Percentiles rank a stretch among this genome's conserved stretches.
phyloP scores from a whole-genome alignment of 73 alveolate genomes.

The Paramecium caudatum region DNA sequence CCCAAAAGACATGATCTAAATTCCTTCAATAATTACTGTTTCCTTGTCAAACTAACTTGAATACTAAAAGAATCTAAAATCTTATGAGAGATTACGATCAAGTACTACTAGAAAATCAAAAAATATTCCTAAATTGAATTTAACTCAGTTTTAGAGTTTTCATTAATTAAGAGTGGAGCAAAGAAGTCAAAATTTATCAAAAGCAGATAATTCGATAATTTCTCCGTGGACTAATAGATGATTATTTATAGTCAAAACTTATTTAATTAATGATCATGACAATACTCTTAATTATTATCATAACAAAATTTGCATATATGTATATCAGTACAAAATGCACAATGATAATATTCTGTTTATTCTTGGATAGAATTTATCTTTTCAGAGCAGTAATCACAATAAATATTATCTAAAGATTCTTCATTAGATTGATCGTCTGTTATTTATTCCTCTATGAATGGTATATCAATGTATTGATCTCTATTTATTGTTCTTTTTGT shows the following conservation, averaged over 20 bases:
- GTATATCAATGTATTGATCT: too few relatives aligned
- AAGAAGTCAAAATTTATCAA: slow-evolving; percentile 24
- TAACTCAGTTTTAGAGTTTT: neutral
- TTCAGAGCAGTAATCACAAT: slow-evolving; percentile 15
- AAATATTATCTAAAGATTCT: neutral
- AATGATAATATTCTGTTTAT: neutral
- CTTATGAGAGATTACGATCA: neutral
- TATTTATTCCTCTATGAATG: too few relatives aligned
- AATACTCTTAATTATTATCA: neutral
- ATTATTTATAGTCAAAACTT: neutral
- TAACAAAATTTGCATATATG: neutral
- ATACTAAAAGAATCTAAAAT: neutral
- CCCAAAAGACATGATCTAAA: neutral
- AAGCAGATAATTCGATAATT: neutral
- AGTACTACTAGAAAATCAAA: neutral
- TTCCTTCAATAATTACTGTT: slow-evolving; percentile 38
- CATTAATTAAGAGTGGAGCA: neutral
- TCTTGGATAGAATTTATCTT: neutral
- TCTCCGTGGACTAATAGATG: slow-evolving; percentile 39
- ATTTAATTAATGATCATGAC: neutral
- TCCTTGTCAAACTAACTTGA: neutral
- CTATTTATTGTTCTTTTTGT: too few relatives aligned
- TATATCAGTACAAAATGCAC: neutral
- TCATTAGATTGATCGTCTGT: too few relatives aligned
- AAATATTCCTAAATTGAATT: slow-evolving; percentile 32